phyloP scores from a whole-genome alignment of 1,284 basidiomycete genomes.

The Fomitopsis schrenkii region DNA sequence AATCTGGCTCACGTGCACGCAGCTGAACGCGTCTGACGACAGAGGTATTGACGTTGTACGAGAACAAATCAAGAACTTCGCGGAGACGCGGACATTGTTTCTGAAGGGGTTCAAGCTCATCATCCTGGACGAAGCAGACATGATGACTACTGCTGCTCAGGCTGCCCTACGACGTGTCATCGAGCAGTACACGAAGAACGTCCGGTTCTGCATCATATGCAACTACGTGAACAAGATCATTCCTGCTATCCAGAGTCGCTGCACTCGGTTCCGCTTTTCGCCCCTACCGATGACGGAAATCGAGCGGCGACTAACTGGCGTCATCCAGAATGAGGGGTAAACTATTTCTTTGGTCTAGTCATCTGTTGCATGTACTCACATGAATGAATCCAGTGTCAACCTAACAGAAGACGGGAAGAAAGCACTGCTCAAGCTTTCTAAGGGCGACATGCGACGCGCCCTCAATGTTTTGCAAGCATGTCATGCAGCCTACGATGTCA shows the following conservation, averaged over 20 bases:
- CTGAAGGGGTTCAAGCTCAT: constrained; percentile 97
- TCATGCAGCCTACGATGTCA: constrained; percentile 90
- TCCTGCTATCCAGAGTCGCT: constrained; percentile 97
- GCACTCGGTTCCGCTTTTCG: constrained; percentile 97
- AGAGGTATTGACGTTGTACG: constrained; percentile 98
- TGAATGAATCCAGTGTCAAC: constrained; percentile 59
- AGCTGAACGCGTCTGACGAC: constrained; percentile 97
- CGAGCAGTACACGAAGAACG: constrained; percentile 98
- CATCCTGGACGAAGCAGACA: constrained; percentile 98
- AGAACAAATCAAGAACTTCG: constrained; percentile 98
- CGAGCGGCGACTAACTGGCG: constrained; percentile 74
- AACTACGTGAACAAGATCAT: constrained; percentile 99
- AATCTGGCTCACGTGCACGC: not conserved
- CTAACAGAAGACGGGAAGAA: constrained; percentile 84
- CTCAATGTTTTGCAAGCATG: constrained; percentile 97
- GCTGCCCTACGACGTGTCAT: constrained; percentile 95
- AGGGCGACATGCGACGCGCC: constrained; percentile 97
- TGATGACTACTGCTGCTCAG: constrained; percentile 99
- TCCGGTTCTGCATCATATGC: constrained; percentile 99
- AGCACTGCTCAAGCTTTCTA: constrained; percentile 89
- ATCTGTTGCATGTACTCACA: not conserved
- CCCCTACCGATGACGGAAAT: constrained; percentile 88
- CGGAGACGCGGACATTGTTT: constrained; percentile 90
- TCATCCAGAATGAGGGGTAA: constrained; percentile 86
- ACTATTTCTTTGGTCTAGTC: constrained; percentile 20